Conservation (phyloP, 2,329 filamentous ascomycete species). For the Aspergillus pseudotamarii region DNA sequence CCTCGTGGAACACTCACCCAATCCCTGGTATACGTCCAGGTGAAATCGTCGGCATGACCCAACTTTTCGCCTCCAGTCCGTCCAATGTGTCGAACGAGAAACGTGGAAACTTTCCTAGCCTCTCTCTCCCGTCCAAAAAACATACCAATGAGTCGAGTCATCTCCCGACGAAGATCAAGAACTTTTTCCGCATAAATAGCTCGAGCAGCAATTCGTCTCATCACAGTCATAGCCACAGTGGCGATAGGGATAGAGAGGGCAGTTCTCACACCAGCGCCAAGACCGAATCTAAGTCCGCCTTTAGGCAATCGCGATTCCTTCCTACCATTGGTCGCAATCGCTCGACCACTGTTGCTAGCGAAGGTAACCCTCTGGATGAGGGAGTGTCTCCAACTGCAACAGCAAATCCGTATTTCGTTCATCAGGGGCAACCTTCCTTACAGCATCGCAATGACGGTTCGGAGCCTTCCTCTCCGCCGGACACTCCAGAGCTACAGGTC, state of each 20-base stretch:
- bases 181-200: constrained; percentile 69
- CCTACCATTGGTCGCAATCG: constrained; percentile 84
- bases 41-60: constrained; percentile 40
- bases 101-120: constrained; percentile 49
- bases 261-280: constrained; percentile 52
- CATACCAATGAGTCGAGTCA: constrained; percentile 49
- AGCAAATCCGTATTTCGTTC: constrained; percentile 95
- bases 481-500: constrained; percentile 79
- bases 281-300: constrained; percentile 66
- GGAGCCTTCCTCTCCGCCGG: constrained; percentile 87
- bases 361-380: constrained; percentile 89
- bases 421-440: constrained; percentile 90
- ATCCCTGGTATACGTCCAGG: neutral
- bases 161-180: constrained; percentile 67
- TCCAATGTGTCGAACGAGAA: constrained; percentile 49
- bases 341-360: constrained; percentile 87
- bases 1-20: neutral
- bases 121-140: constrained; percentile 50
- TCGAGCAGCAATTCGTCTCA: constrained; percentile 50
- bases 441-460: constrained; percentile 95
- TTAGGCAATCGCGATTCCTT: constrained; percentile 86
- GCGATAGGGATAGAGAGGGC: constrained; percentile 39
- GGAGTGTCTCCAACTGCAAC: constrained; percentile 86
- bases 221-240: constrained; percentile 28
- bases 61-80: constrained; percentile 45